Evolutionary conservation across 257 asterid species (phyloP), one percentile per base, ranked within the genome.

Genomic region (Fraxinus excelsior): DNA sequence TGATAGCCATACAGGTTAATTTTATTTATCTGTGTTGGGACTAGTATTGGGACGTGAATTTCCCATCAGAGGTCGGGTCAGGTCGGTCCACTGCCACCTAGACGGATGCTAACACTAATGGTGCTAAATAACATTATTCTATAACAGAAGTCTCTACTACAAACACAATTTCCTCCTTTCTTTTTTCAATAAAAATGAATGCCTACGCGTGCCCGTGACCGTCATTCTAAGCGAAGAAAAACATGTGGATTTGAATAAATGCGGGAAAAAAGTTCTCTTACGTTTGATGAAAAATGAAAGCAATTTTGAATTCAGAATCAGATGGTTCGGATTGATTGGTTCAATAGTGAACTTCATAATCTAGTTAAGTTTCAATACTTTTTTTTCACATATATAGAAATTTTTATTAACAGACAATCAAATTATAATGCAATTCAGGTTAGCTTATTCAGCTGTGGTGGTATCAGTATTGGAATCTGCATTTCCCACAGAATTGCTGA

Each of bases 1-100:
- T 75, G 35, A 40, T 91, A 16, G 92, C 89, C 5, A 75, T 91
- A 29, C 91, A 91, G 82, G 89, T 89, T 32, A 83, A 71, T 42
- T 80, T 40, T 83, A 4, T 91, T 87, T 9, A 42, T 1, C 0
- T 84, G 94, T 56, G 90, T 88, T 21, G 92, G 94, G 19, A 74
- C 89, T 1, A 77, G 87, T 0, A 40, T 0, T 10, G 16, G 92
- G 13, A 67, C 86, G 40, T 86, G 91, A 81, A 74, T 85, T 19
- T 86, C 91, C 3, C 92, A 89, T 75, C 73, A 87, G 74, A 75
- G 5, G n/a, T 12, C 6, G 58, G 58, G 58, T 12, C 5, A 14
- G 3, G 21, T 18, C 21, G 21, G 60, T 49, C 21, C 60, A 18
- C 60, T 49, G 60, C 60, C 60, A 14, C n/a, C 60, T 49, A 49